Evolutionary conservation across 1,139 yeast species (phyloP), one percentile per base, ranked within the genome.

Genomic region (Kodamaea ohmeri): DNA sequence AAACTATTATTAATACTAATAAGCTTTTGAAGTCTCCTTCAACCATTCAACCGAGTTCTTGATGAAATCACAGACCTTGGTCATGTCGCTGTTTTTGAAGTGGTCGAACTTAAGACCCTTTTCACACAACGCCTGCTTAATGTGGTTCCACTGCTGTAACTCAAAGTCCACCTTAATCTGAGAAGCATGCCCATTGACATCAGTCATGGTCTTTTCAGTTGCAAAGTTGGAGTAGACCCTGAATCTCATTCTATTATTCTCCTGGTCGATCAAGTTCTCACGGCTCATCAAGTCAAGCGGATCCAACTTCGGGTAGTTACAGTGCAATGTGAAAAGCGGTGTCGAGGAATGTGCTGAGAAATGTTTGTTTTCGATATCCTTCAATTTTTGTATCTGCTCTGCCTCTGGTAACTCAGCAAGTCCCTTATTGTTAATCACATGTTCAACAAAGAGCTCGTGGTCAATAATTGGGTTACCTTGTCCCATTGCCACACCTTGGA

Each of bases 401-500:
- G 44, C 44, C 7, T 43, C 35, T 2, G 49, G 32, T 19, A 40
- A 41, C 2, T 37, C 21, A 6, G 40, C 20, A 15, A 41, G 21
- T 14, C 40, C 39, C 12, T 44, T 33, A 25, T 40, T 40, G 15
- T 40, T 31, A 4, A 49, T 26, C 4, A 50, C 43, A 9, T 41
- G 33, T 9, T 42, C 45, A 22, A 51, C 41, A 40, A 42, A 64
- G 14, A 34, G 30, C 24, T 53, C 46, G 39, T 50, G 55, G 44
- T 67, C 73, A n/a, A 36, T 30, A 7, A 63, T 18, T 0, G 72
- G 68, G 39, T 65, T 55, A 30, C 57, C 63, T 43, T 67, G 73
- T 2, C 67, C 70, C 71, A 67, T 66, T 0, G 70, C 67, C 7
- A 64, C 68, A 2, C 72, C 72, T 20, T 62, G 58, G 38, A 60